Evolutionary conservation across 129 eudicot genomes (phyloP).

Genomic region (Oenanthe sinensis): DNA sequence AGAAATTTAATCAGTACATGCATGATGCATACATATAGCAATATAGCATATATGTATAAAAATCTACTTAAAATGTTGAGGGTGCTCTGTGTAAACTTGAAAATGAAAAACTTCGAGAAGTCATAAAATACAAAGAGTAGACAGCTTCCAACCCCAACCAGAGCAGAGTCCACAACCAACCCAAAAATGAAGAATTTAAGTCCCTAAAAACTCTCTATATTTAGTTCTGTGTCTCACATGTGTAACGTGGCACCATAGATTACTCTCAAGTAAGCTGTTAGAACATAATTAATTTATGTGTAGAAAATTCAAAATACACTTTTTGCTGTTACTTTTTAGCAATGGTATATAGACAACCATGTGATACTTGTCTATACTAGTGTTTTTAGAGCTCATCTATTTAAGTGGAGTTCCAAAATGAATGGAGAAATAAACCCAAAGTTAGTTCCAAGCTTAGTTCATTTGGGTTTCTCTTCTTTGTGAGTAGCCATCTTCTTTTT

Average conservation of each 20-base stretch:
- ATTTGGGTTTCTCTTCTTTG: not conserved
- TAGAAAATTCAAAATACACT: not conserved
- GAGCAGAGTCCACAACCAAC: not conserved
- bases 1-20: not conserved
- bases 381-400: not conserved
- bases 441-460: not conserved
- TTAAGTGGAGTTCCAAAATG: not conserved
- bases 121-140: not conserved
- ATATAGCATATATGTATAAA: not conserved
- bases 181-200: not conserved
- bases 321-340: not conserved
- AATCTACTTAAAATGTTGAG: not conserved
- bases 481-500: not conserved
- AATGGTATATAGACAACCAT: not conserved
- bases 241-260: constrained; percentile 8
- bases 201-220: not conserved
- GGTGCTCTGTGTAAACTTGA: not conserved
- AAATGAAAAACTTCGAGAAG: not conserved
- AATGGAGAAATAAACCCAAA: not conserved
- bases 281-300: not conserved
- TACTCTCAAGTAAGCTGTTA: not conserved
- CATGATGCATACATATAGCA: not conserved
- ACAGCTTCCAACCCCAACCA: constrained; percentile 4
- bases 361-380: not conserved
- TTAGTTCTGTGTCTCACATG: not conserved